A percentile compares a stretch with the other conserved stretches of the same genome.
phyloP scores from a whole-genome alignment of 257 asterid species.

The Buddleja alternifolia region DNA sequence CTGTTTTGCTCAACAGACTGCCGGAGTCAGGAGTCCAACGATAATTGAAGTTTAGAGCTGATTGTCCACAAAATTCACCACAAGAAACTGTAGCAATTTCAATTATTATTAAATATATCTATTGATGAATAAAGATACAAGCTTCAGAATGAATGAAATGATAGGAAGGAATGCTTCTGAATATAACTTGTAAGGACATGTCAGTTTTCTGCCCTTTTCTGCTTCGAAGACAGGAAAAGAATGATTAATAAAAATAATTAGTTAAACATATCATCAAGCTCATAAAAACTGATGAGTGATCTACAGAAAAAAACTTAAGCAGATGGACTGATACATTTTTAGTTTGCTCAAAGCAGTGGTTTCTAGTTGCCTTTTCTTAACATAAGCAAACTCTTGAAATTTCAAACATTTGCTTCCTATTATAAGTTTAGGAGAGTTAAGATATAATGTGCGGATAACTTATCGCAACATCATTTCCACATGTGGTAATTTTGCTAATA shows the following conservation, averaged over 20 bases:
- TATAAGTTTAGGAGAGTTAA: background rate
- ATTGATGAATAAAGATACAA: constrained; percentile 6
- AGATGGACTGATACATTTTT: background rate
- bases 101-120: background rate
- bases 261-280: constrained; percentile 14
- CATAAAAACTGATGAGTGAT: constrained; percentile 14
- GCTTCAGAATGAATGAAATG: too few relatives aligned
- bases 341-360: background rate
- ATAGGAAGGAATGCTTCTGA: too few relatives aligned
- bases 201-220: background rate
- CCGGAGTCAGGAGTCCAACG: constrained; percentile 29
- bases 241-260: constrained; percentile 3
- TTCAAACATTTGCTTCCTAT: background rate
- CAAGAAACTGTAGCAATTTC: constrained; percentile 55
- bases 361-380: constrained; percentile 15
- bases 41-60: constrained; percentile 32
- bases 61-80: constrained; percentile 65
- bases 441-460: background rate
- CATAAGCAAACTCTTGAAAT: constrained; percentile 19
- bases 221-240: constrained; percentile 19
- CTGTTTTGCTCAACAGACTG: constrained; percentile 39
- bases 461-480: constrained; percentile 7
- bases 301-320: constrained; percentile 10
- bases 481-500: constrained; percentile 9
- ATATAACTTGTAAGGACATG: background rate